Conservation (phyloP, 805 yeast species). For the Pachysolen tannophilus region DNA sequence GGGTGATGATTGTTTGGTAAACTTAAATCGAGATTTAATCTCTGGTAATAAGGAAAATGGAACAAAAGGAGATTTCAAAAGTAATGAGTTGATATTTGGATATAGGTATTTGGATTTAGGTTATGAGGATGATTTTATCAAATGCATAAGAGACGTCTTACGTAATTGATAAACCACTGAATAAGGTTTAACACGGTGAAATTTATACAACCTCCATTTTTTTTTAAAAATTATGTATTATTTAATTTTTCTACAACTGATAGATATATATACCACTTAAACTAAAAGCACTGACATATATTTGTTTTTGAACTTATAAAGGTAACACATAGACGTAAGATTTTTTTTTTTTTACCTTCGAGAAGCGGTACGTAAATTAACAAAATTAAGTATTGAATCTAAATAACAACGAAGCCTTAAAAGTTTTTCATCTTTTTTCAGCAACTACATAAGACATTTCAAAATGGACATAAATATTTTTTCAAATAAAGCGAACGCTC, state of each 20-base stretch:
- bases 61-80: slow-evolving; percentile 10
- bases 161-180: slow-evolving; percentile 13
- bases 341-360: no score
- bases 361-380: no score
- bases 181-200: not conserved
- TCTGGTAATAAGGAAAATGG: not conserved
- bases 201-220: not conserved
- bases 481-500: no score
- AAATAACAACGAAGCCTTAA: no score
- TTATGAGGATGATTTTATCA: slow-evolving; percentile 39
- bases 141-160: slow-evolving; percentile 29
- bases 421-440: no score
- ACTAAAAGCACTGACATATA: no score
- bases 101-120: slow-evolving; percentile 39
- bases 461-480: not conserved
- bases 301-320: no score
- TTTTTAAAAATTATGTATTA: not conserved
- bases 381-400: no score
- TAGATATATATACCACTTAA: no score
- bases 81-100: slow-evolving; percentile 8
- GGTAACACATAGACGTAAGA: no score
- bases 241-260: no score
- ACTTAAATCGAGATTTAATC: slow-evolving; percentile 15
- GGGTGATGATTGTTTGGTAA: slow-evolving; percentile 24
- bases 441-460: not conserved